phyloP scores from a whole-genome alignment of 495 filamentous ascomycete species.

The Paragyromitra xinjiangensis region DNA sequence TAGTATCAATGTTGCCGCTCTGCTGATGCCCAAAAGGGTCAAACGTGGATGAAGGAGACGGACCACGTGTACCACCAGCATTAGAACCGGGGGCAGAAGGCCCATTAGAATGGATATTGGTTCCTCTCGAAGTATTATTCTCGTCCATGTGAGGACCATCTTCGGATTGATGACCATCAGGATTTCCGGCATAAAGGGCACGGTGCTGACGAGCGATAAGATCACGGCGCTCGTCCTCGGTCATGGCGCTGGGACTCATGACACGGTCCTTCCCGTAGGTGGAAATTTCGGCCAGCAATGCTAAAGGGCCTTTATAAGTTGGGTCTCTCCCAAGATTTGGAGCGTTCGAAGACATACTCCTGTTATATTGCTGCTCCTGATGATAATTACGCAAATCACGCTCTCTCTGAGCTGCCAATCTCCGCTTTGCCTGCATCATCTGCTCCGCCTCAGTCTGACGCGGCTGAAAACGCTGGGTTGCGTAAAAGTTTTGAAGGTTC shows the following conservation, averaged over 20 bases:
- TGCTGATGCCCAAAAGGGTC: slow-evolving; percentile 68
- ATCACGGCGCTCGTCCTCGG: slow-evolving; percentile 94
- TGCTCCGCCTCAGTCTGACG: slow-evolving; percentile 96
- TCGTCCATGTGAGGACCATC: slow-evolving; percentile 67
- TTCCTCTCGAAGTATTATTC: slow-evolving; percentile 68
- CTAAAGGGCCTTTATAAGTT: slow-evolving; percentile 66
- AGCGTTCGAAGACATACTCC: slow-evolving; percentile 71
- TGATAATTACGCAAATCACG: slow-evolving; percentile 99
- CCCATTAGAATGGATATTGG: slow-evolving; percentile 66
- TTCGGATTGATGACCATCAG: slow-evolving; percentile 55
- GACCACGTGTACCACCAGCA: slow-evolving; percentile 62
- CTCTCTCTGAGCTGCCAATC: slow-evolving; percentile 98
- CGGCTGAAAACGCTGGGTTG: slow-evolving; percentile 88
- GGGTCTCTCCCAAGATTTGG: slow-evolving; percentile 57
- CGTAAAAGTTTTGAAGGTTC: slow-evolving; percentile 92
- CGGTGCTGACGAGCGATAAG: slow-evolving; percentile 94
- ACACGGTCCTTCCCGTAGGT: slow-evolving; percentile 79
- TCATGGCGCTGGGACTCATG: slow-evolving; percentile 88
- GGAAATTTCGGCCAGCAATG: slow-evolving; percentile 82
- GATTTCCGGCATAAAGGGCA: slow-evolving; percentile 78
- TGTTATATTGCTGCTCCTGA: slow-evolving; percentile 99
- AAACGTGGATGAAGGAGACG: slow-evolving; percentile 67
- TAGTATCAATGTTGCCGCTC: slow-evolving; percentile 57
- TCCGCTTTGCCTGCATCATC: slow-evolving; percentile 97
- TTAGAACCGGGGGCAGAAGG: slow-evolving; percentile 63